A percentile compares a stretch with the other conserved stretches of the same genome.
Conservation (phyloP, 176 grass and related monocot species). For the Carex parvula region DNA sequence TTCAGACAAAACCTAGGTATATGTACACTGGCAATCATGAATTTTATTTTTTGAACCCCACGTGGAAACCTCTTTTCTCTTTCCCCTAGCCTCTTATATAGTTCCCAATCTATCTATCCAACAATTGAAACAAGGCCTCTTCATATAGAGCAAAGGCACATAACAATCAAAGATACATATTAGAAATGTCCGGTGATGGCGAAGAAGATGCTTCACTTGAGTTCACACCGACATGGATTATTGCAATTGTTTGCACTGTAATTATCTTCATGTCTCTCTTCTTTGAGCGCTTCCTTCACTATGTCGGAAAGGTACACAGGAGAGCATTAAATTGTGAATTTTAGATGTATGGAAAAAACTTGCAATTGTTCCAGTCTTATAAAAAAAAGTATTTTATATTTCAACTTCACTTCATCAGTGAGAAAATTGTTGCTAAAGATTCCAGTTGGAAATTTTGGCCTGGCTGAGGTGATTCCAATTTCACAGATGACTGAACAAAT, state of each 20-base stretch:
- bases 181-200: slow-evolving; percentile 47
- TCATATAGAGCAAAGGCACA: neutral
- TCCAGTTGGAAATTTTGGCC: neutral
- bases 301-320: slow-evolving; percentile 64
- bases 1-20: neutral
- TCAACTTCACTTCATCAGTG: neutral
- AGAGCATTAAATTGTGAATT: neutral
- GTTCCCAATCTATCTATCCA: neutral
- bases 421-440: neutral
- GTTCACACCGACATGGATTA: slow-evolving; percentile 95
- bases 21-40: neutral
- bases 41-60: neutral
- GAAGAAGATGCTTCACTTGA: slow-evolving; percentile 35
- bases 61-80: neutral
- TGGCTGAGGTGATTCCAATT: neutral
- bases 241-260: slow-evolving; percentile 56
- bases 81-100: neutral
- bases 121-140: neutral
- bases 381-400: neutral
- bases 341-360: neutral
- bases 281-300: slow-evolving; percentile 80
- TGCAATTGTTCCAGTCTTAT: neutral
- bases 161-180: neutral
- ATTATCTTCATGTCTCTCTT: slow-evolving; percentile 73
- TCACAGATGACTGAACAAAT: neutral